These are phyloP conservation scores for Camillea tinctor DNA, from an alignment of 2,329 filamentous ascomycete genomes.

Conservation along the genomic window DNA sequence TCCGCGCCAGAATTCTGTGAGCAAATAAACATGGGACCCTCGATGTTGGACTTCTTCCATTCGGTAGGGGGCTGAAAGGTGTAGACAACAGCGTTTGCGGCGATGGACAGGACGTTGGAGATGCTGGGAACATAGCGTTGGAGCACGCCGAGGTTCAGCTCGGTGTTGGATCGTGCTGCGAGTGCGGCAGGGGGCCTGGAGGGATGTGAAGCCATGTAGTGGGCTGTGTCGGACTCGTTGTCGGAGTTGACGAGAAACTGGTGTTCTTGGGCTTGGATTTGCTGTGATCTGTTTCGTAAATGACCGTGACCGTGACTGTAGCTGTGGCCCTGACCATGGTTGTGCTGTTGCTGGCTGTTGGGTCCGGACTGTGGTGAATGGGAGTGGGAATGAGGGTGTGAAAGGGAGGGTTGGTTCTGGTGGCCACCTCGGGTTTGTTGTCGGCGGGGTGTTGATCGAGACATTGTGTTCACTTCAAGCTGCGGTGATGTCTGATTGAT, in stretches of 20 bases:
- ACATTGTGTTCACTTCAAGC: slow-evolving; percentile 32
- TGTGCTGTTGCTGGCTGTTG: slow-evolving; percentile 6
- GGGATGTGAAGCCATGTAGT: slow-evolving; percentile 44
- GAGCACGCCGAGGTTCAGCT: slow-evolving; percentile 84
- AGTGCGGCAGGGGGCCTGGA: slow-evolving; percentile 47
- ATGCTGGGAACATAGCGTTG: slow-evolving; percentile 77
- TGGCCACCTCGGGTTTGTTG: slow-evolving; percentile 27
- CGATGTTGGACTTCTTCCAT: slow-evolving; percentile 85
- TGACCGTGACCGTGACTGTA: slow-evolving; percentile 33
- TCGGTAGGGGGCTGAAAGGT: slow-evolving; percentile 58
- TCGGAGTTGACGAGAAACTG: slow-evolving; percentile 47
- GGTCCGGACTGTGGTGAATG: slow-evolving; percentile 1
- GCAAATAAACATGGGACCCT: slow-evolving; percentile 89
- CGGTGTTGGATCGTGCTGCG: slow-evolving; percentile 70
- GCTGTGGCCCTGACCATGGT: slow-evolving; percentile 9
- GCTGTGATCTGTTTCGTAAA: slow-evolving; percentile 30
- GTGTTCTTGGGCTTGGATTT: slow-evolving; percentile 24
- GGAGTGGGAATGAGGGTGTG: slow-evolving; percentile 1
- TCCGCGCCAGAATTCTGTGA: slow-evolving; percentile 48
- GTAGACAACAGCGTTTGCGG: slow-evolving; percentile 85
- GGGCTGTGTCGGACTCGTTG: slow-evolving; percentile 65
- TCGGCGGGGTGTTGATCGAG: slow-evolving; percentile 35
- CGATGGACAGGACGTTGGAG: slow-evolving; percentile 71
- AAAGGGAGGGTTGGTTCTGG: slow-evolving; percentile 16
- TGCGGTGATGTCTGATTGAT: slow-evolving; percentile 13